Evolutionary conservation across 352 stramenopile species (phyloP).

Genomic region (Phytophthora parvispora): DNA sequence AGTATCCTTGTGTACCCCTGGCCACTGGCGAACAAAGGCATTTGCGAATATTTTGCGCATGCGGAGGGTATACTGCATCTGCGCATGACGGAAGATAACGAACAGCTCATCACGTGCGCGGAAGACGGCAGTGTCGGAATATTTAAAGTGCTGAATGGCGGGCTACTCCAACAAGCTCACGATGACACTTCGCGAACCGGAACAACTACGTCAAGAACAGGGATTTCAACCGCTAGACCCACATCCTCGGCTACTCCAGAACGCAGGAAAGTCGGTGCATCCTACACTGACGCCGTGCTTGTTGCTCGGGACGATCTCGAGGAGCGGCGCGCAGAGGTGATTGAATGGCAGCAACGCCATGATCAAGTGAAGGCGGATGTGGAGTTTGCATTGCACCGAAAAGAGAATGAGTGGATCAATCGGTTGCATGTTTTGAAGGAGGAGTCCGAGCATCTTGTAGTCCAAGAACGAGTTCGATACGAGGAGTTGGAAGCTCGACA

Average conservation of each 20-base stretch:
- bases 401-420: constrained; percentile 92
- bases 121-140: constrained; percentile 76
- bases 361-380: constrained; percentile 87
- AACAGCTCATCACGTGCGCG: constrained; percentile 58
- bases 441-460: constrained; percentile 79
- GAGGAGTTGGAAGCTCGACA: constrained; percentile 84
- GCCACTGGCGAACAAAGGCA: constrained; percentile 55
- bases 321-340: constrained; percentile 56
- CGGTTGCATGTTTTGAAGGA: constrained; percentile 82
- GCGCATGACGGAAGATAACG: constrained; percentile 79
- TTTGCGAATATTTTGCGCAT: constrained; percentile 66
- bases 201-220: constrained; percentile 7
- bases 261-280: constrained; percentile 18
- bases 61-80: constrained; percentile 72
- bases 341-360: constrained; percentile 76
- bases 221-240: constrained; percentile 20
- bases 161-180: constrained; percentile 11
- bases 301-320: constrained; percentile 85
- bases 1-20: constrained; percentile 73
- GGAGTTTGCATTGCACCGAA: constrained; percentile 86
- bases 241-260: constrained; percentile 23
- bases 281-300: constrained; percentile 65
- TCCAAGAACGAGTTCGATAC: constrained; percentile 81
- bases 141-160: constrained; percentile 53
- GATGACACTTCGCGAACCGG: constrained; percentile 1